These are phyloP conservation scores for Inga leiocalycina DNA, from an alignment of 306 rosid genomes.

Conservation along the genomic window DNA sequence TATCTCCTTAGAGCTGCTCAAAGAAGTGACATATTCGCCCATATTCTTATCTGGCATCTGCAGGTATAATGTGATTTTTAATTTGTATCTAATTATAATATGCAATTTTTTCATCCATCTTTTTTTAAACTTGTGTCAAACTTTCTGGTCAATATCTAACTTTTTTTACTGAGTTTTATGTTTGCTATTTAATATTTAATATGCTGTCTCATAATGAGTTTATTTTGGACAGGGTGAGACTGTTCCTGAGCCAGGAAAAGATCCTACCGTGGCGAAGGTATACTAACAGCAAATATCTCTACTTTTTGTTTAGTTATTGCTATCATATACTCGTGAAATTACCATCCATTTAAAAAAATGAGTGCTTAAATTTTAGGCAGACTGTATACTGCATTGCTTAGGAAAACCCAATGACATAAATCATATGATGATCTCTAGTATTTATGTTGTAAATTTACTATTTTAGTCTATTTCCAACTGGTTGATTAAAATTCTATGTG, in stretches of 20 bases:
- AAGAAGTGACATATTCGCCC: conserved; percentile 94
- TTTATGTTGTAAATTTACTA: conserved; percentile 5
- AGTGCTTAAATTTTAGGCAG: conserved; percentile 7
- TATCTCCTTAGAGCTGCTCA: conserved; percentile 96
- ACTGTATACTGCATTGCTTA: conserved; percentile 10
- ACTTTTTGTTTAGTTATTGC: conserved; percentile 11
- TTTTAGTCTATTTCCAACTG: background rate
- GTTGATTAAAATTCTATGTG: conserved; percentile 32
- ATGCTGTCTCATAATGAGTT: conserved; percentile 30
- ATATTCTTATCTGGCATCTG: conserved; percentile 94
- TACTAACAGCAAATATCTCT: conserved; percentile 28
- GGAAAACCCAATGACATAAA: background rate
- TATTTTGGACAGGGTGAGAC: conserved; percentile 82
- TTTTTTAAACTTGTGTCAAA: conserved; percentile 6
- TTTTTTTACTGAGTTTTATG: conserved; percentile 10
- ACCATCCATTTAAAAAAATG: conserved; percentile 8
- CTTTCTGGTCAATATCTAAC: conserved; percentile 15
- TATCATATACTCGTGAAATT: conserved; percentile 24
- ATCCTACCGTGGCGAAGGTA: conserved; percentile 72
- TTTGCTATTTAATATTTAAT: conserved; percentile 25
- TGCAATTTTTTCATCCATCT: conserved; percentile 6
- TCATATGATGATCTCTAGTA: conserved; percentile 1
- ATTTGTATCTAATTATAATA: background rate
- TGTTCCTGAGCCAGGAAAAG: conserved; percentile 76
- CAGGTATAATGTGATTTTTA: conserved; percentile 57